Evolutionary conservation across 2,329 filamentous ascomycete genomes (phyloP), one percentile per base, ranked within the genome.

Genomic region (Neocucurbitaria cava): DNA sequence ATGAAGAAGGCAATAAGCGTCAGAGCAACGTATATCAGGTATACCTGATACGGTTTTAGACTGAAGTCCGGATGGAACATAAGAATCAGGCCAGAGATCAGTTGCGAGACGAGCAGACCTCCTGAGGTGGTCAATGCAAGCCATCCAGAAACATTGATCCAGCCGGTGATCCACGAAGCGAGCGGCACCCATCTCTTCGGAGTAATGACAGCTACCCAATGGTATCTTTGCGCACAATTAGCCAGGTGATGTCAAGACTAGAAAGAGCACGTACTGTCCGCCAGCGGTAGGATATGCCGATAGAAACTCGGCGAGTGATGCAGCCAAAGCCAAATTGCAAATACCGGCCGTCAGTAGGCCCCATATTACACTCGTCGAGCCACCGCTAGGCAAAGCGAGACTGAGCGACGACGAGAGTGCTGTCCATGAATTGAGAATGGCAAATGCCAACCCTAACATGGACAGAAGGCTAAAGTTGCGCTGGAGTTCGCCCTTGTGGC

Each of bases 101-200:
- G 83, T 58, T 87, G 83, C 62, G 85, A 88, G 11, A 86, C 87
- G 5, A 91, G 80, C 20, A 90, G 78, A 1, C 87, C 87, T 15
- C 85, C 88, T 0, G 87, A 89, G 7, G 89, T 88, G 4, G 85
- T 87, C 48, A 91, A 75, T 4, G 75, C 75, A 28, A 90, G 86
- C 87, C 88, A 91, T 15, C 87, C 88, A n/a, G 86, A 86, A 33
- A 87, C 83, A 64, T 87, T 89, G 71, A 87, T 89, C 88, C 88
- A 91, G 24, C 89, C 89, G 0, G 88, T 90, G 42, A 87, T 83
- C 79, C 88, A 91, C 42, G 86, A 88, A 10, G 90, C 81, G 26
- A 85, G 77, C 0, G 86, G 84, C 17, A 85, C 83, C 80, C 82
- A 88, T 50, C 75, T 76, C 54, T 82, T 80, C 79, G 86, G 87